Conservation (phyloP, 1,139 yeast species). For the Zygosaccharomyces pseudobailii region DNA sequence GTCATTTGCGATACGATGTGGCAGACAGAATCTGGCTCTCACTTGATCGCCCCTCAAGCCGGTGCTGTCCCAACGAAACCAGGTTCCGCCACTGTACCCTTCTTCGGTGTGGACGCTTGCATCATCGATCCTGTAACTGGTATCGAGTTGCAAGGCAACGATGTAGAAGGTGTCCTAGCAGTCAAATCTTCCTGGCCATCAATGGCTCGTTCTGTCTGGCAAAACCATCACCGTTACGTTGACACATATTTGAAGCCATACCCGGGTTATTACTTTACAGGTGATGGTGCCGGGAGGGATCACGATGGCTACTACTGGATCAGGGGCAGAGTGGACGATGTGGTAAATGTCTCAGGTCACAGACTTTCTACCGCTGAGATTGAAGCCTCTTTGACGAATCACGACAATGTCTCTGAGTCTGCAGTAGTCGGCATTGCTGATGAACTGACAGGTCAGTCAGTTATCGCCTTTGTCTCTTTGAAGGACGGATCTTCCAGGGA, state of each 20-base stretch:
- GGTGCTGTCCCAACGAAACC: constrained; percentile 64
- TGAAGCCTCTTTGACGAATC: constrained; percentile 73
- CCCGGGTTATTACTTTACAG: constrained; percentile 66
- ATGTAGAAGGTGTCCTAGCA: constrained; percentile 73
- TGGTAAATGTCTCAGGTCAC: constrained; percentile 77
- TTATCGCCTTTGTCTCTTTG: constrained; percentile 72
- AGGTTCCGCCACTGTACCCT: constrained; percentile 74
- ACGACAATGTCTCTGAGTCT: constrained; percentile 63
- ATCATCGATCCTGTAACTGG: constrained; percentile 72
- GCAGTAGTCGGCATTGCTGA: constrained; percentile 81
- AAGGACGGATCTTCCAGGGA: constrained; percentile 41
- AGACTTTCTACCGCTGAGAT: constrained; percentile 78
- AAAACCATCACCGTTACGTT: constrained; percentile 59
- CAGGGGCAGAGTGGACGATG: constrained; percentile 78
- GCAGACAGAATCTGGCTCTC: constrained; percentile 86
- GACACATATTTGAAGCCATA: constrained; percentile 72
- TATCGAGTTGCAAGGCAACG: constrained; percentile 54
- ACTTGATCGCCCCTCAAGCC: constrained; percentile 65
- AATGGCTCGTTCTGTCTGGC: constrained; percentile 70
- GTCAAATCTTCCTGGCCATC: constrained; percentile 75
- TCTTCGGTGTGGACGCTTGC: constrained; percentile 65
- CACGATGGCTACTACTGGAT: constrained; percentile 75
- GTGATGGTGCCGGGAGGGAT: constrained; percentile 82
- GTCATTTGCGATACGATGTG: constrained; percentile 78
- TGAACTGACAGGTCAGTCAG: constrained; percentile 79